Evolutionary conservation across 805 yeast genomes (phyloP).

Genomic region (Saturnispora diversa): DNA sequence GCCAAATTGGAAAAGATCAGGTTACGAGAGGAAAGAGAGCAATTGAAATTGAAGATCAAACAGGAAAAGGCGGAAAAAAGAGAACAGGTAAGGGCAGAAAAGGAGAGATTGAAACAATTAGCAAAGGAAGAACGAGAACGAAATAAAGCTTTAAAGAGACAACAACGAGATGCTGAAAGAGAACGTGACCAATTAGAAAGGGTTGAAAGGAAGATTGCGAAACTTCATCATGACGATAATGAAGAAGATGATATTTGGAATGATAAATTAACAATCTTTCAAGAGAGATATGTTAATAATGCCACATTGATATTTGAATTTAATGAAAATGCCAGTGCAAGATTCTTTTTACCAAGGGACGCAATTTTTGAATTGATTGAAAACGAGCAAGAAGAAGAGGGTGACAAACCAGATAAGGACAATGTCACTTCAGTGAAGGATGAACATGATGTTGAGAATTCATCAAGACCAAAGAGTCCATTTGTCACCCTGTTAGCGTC

Average conservation of each 20-base stretch:
- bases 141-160: constrained; percentile 21
- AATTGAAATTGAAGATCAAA: constrained; percentile 15
- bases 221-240: constrained; percentile 14
- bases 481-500: constrained; percentile 39
- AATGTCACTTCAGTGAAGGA: constrained; percentile 17
- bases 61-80: constrained; percentile 20
- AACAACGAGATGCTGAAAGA: constrained; percentile 20
- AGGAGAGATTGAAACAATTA: constrained; percentile 17
- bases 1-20: constrained; percentile 16
- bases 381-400: constrained; percentile 24
- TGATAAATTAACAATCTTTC: constrained; percentile 64
- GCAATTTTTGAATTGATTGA: constrained; percentile 56
- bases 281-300: constrained; percentile 56
- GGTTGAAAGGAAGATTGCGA: constrained; percentile 17
- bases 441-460: constrained; percentile 6
- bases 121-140: constrained; percentile 21
- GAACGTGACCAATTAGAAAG: constrained; percentile 19
- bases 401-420: constrained; percentile 13
- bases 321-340: constrained; percentile 64
- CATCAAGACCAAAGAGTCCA: constrained; percentile 14
- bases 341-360: constrained; percentile 70
- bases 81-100: constrained; percentile 18
- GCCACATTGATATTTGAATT: constrained; percentile 82
- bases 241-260: constrained; percentile 33
- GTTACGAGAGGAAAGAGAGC: constrained; percentile 20